phyloP scores from a whole-genome alignment of 192 early-diverging fungal genomes.

The Chytriomyces sp. region DNA sequence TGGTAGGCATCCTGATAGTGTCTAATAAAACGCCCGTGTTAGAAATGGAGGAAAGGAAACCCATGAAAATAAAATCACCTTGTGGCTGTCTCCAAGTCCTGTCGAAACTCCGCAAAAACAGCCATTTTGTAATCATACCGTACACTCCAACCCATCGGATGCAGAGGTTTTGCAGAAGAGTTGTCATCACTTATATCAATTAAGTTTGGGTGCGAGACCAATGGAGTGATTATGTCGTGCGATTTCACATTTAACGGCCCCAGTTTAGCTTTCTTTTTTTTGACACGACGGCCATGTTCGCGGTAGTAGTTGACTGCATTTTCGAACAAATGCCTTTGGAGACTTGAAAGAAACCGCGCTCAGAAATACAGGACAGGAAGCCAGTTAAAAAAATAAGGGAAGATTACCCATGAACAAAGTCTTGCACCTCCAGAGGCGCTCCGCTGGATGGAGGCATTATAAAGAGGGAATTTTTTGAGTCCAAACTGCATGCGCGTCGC shows the following conservation, averaged over 20 bases:
- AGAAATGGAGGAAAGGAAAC: conserved; percentile 19
- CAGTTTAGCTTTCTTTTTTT: conserved; percentile 71
- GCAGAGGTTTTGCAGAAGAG: conserved; percentile 36
- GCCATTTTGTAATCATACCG: conserved; percentile 81
- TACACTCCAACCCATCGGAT: conserved; percentile 69
- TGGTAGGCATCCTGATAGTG: conserved; percentile 75
- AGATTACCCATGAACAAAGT: conserved; percentile 69
- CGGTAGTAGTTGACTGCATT: conserved; percentile 74
- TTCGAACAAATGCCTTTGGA: conserved; percentile 73
- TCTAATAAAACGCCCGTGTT: conserved; percentile 32
- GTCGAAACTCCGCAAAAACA: conserved; percentile 61
- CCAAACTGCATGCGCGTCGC: conserved; percentile 70
- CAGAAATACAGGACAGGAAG: conserved; percentile 3
- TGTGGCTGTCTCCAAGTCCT: conserved; percentile 56
- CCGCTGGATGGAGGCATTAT: conserved; percentile 53
- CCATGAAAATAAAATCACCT: conserved; percentile 35
- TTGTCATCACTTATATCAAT: conserved; percentile 7
- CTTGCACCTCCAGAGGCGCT: conserved; percentile 51
- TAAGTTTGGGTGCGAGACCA: conserved; percentile 15
- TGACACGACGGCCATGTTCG: conserved; percentile 73
- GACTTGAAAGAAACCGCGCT: conserved; percentile 40
- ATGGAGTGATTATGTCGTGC: conserved; percentile 6
- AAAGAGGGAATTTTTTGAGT: conserved; percentile 72
- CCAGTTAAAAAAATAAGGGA: conserved; percentile 1
- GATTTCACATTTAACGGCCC: conserved; percentile 42